Base-by-base conservation (phyloP, 2,329 filamentous ascomycete genomes). In the Piedraia hortae region DNA sequence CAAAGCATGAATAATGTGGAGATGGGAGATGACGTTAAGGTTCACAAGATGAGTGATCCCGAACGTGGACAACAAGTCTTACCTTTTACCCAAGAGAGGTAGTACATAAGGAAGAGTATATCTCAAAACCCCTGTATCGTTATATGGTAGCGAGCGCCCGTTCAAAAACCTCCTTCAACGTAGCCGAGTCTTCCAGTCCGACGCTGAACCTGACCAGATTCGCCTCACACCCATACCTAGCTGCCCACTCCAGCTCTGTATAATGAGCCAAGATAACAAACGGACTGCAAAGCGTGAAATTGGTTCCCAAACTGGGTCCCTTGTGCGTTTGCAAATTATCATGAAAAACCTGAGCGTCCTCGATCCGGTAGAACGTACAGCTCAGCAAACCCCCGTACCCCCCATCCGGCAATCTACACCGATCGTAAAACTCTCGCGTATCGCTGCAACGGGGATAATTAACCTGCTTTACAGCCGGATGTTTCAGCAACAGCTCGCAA, bases 181-280 rank as follows among this genome's bases (percentile, higher is more conserved):
- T 59, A 12, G 54, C 50, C 1, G 64, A 59, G 28, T 85, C 73
- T 43, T 97, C 85, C 22, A 97, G 46, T 0, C 85, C 85, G 23
- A 93, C 72, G 37, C 80, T 91, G 32, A 93, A 63, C 18, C 85
- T 60, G 21, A 93, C 58, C 25, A 97, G 46, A 41, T 75, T 62
- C 2, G 63, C 62, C 24, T 85, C 70, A 3, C 91, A 74, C 0
- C 80, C 77, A 42, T 70, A 82, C 27, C 66, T 54, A 12, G 59
- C 63, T 19, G 73, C 75, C 85, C 85, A 97, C n/a, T 80, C 68
- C 18, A 93, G 45, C 51, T 97, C 85, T 20, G 60, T 55, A 37
- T 85, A 97, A 45, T 97, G 85, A 4, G 85, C 85, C 14, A 97
- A 47, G 15, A 97, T 52, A 11, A 85, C 77, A 43, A 90, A 97